A percentile compares a stretch with the other conserved stretches of the same genome.
phyloP scores from a whole-genome alignment of 2,329 filamentous ascomycete genomes.

The Rasamsonia emersonii region DNA sequence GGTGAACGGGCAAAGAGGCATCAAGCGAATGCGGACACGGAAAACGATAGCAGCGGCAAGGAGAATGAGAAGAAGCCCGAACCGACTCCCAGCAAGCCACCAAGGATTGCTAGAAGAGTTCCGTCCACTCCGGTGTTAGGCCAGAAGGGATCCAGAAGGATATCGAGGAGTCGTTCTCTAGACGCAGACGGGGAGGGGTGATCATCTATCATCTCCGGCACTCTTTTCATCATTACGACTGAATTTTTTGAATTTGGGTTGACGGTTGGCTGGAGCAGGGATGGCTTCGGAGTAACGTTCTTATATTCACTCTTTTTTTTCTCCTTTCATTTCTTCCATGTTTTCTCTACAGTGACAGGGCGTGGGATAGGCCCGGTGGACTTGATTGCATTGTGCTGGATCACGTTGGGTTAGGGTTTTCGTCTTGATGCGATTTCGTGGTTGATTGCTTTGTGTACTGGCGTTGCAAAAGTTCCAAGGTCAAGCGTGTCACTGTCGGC shows the following conservation, averaged over 20 bases:
- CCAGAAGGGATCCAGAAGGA: slow-evolving; percentile 13
- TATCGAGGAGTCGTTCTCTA: slow-evolving; percentile 25
- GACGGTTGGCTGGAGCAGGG: background rate
- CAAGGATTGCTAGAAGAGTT: slow-evolving; percentile 21
- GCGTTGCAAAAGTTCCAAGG: too few relatives aligned
- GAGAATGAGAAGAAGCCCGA: slow-evolving; percentile 21
- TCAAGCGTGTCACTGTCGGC: too few relatives aligned
- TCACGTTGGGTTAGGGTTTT: background rate
- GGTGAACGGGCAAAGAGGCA: slow-evolving; percentile 20
- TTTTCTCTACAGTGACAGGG: slow-evolving; percentile 2
- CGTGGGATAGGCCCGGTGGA: background rate
- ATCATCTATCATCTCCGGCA: slow-evolving; percentile 2
- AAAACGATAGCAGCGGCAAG: slow-evolving; percentile 32
- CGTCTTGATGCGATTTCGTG: too few relatives aligned
- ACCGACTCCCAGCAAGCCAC: slow-evolving; percentile 17
- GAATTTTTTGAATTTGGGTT: background rate
- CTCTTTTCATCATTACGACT: background rate
- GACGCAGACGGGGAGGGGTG: slow-evolving; percentile 17
- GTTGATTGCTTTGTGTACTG: too few relatives aligned
- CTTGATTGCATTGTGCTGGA: background rate
- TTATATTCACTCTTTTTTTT: slow-evolving; percentile 10
- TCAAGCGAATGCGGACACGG: slow-evolving; percentile 24
- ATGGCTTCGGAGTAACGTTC: slow-evolving; percentile 2
- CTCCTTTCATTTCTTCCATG: slow-evolving; percentile 6
- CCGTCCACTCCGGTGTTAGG: slow-evolving; percentile 25